These are phyloP conservation scores for Starmerella khaoyaiensis DNA, from an alignment of 805 yeast species.

Conservation along the genomic window DNA sequence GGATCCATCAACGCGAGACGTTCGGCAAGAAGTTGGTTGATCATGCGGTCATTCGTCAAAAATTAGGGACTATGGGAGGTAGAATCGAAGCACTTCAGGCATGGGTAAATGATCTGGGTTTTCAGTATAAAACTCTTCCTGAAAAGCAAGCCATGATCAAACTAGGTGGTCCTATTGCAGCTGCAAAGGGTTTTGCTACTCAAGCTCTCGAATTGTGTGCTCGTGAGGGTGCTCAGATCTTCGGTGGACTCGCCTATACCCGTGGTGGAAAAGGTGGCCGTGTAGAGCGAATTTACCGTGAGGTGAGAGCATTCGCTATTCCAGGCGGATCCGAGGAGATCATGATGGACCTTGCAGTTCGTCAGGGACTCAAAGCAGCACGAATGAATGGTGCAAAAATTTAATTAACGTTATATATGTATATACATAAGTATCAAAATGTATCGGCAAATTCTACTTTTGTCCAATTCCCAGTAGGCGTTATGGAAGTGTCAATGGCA, in stretches of 20 bases:
- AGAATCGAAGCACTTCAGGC: conserved; percentile 32
- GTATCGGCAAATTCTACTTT: neutral
- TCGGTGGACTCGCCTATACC: conserved; percentile 34
- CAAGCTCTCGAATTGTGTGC: conserved; percentile 34
- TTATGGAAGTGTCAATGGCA: neutral
- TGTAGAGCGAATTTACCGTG: conserved; percentile 34
- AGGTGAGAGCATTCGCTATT: conserved; percentile 34
- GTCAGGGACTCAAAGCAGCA: conserved; percentile 29
- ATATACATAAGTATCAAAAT: neutral
- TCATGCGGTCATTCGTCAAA: conserved; percentile 33
- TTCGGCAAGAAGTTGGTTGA: conserved; percentile 32
- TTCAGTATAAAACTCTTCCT: conserved; percentile 26
- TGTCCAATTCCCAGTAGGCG: conserved; percentile 1
- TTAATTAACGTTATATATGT: neutral
- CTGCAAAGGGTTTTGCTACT: conserved; percentile 31
- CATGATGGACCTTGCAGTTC: conserved; percentile 32
- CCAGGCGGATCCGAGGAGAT: conserved; percentile 37
- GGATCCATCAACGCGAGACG: conserved; percentile 33
- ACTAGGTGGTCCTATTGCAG: conserved; percentile 35
- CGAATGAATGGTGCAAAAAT: conserved; percentile 12
- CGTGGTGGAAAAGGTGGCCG: conserved; percentile 34
- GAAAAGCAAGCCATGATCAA: conserved; percentile 29
- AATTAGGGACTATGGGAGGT: conserved; percentile 33
- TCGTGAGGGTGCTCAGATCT: conserved; percentile 34
- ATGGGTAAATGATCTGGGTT: conserved; percentile 30